These are phyloP conservation scores for Podila minutissima DNA, from an alignment of 192 early-diverging fungal species.

Conservation along the genomic window DNA sequence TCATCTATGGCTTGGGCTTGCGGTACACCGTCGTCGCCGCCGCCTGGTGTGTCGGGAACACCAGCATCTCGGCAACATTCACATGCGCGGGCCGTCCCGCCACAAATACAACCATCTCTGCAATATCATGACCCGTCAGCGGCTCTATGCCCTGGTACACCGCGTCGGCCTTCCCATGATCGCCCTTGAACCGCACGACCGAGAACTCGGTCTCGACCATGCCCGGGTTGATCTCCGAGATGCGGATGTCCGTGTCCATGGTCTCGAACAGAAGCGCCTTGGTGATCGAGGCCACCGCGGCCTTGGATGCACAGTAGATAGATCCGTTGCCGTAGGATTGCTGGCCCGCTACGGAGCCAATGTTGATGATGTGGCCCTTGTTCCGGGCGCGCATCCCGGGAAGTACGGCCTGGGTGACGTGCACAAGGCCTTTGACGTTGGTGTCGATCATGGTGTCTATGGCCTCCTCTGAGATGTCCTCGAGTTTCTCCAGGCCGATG, in stretches of 20 bases:
- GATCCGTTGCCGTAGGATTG: slow-evolving; percentile 77
- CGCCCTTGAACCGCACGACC: slow-evolving; percentile 77
- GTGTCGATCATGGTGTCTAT: slow-evolving; percentile 88
- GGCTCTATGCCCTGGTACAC: slow-evolving; percentile 78
- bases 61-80: slow-evolving; percentile 73
- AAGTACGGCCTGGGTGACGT: slow-evolving; percentile 80
- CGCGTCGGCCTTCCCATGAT: slow-evolving; percentile 66
- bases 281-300: slow-evolving; percentile 85
- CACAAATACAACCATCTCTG: slow-evolving; percentile 82
- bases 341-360: slow-evolving; percentile 80
- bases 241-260: slow-evolving; percentile 72
- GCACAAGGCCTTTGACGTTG: slow-evolving; percentile 92
- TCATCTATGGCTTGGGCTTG: slow-evolving; percentile 13
- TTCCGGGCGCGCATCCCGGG: slow-evolving; percentile 77
- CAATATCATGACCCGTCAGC: slow-evolving; percentile 37
- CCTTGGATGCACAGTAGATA: slow-evolving; percentile 87
- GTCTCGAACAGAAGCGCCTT: slow-evolving; percentile 79
- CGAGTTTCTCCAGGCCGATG: slow-evolving; percentile 77
- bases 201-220: slow-evolving; percentile 95
- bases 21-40: slow-evolving; percentile 43
- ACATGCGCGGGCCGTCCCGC: slow-evolving; percentile 79
- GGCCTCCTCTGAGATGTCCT: slow-evolving; percentile 63
- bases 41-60: slow-evolving; percentile 49
- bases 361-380: slow-evolving; percentile 85
- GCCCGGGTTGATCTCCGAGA: slow-evolving; percentile 85